Evolutionary conservation across 1,284 basidiomycete species (phyloP), one percentile per base, ranked within the genome.

Genomic region (Cyathus olla): DNA sequence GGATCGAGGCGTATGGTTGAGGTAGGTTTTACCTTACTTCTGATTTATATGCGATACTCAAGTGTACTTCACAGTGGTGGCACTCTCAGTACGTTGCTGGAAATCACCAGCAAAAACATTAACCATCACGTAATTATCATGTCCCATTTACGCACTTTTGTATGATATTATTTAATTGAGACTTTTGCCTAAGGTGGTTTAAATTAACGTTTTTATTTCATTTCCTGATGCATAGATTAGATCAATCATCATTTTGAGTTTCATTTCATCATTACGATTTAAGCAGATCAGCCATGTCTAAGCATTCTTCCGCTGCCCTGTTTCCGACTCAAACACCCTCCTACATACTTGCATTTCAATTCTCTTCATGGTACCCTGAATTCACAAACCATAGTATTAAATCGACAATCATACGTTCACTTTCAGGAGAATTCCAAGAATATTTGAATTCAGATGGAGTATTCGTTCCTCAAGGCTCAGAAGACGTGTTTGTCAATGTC

Each of bases 321-420:
- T 91, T 92, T 70, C 91, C 92, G 4, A 57, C 66, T 0, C 76
- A 89, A 46, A 83, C 84, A 0, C 74, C 74, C 10, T 70, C 79
- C 17, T 84, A 91, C 71, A 82, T 95, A 57, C 83, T 94, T 54
- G 83, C 89, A 2, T 94, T 95, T 69, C 93, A 95, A 64, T 95
- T 96, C 71, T 95, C 94, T 2, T 86, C 88, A 3, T 98, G 97
- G 97, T 96, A 96, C 71, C 89, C 93, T 2, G 76, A 74, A 6
- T 97, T 96, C 74, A 83, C 89, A 24, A 80, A 82, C 21, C 72
- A 90, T 46, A 92, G 90, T 44, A 91, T 95, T 64, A 93, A 90
- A 72, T 92, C 95, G 1, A 93, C 89, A 1, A 79, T 97, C 57
- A 89, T 98, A 65, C 87, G 87, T 51, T 90, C 93, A 0, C 78